Evolutionary conservation across 2,329 filamentous ascomycete species (phyloP), one percentile per base, ranked within the genome.

Genomic region (Aspergillus persii): DNA sequence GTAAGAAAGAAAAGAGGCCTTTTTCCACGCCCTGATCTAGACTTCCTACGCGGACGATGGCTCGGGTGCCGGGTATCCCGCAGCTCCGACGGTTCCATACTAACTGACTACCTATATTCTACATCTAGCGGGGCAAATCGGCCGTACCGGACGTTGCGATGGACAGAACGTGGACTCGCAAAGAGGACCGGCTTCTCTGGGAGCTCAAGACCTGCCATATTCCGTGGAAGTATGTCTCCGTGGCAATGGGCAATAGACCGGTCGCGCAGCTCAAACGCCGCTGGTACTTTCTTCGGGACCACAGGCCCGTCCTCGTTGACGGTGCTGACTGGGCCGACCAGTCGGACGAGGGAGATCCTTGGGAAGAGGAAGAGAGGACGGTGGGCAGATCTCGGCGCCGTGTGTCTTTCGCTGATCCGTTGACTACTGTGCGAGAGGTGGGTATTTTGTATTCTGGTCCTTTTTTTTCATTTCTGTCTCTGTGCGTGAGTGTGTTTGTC

Each of bases 141-240:
- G 50, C 31, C 27, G 2, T 15, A 51, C 29, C 26, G 6, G 23
- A 56, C 18, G 27, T 41, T 46, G 36, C 54, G 36, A 47, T n/a
- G 54, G 41, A 29, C 8, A 50, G 29, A 15, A 18, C 29, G 6
- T 71, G 69, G 69, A 63, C 68, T 15, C 29, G 61, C 1, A 63
- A 65, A 18, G 64, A 70, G 30, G 66, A 71, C 33, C 52, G 41
- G 8, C 59, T 61, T 12, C 63, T 70, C 8, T 29, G 51, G 15
- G 60, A 63, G 31, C 53, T 72, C 49, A 68, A 66, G 39, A 33
- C 49, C 15, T 62, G 62, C 27, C 58, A 64, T 36, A 54, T 58
- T 7, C 49, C 66, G 18, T 71, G 70, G 70, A 65, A 62, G 49
- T 51, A 44, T 7, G 70, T 71, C 23, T 64, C 68, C 46, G 53